Percentiles rank a stretch among this genome's conserved stretches.
Conservation (phyloP, 2,329 filamentous ascomycete species). For the Colletotrichum phormii region DNA sequence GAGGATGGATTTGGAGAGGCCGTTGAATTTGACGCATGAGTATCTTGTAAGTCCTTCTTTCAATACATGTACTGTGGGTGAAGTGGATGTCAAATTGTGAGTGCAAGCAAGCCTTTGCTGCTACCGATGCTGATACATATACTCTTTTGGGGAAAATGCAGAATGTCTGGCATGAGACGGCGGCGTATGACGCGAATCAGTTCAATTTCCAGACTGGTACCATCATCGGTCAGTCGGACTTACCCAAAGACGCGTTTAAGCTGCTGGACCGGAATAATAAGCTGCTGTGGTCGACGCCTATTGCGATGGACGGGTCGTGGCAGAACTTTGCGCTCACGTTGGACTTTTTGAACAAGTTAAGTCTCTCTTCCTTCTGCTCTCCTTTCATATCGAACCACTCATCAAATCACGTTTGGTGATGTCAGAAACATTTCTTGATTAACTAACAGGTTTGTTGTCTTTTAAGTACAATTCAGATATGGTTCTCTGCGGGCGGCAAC, state of each 20-base stretch:
- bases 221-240: constrained; percentile 41
- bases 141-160: not conserved
- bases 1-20: constrained; percentile 45
- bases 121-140: too few species aligned
- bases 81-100: not conserved
- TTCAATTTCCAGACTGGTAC: constrained; percentile 51
- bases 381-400: too few species aligned
- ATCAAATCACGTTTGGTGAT: too few species aligned
- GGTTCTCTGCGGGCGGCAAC: constrained; percentile 32
- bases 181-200: constrained; percentile 51
- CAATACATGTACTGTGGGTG: too few species aligned
- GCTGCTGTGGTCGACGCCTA: constrained; percentile 36
- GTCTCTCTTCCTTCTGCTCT: not conserved
- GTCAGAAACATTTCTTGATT: not conserved
- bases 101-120: too few species aligned
- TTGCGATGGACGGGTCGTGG: constrained; percentile 34
- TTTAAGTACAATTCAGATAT: constrained; percentile 37
- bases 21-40: constrained; percentile 52
- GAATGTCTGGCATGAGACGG: constrained; percentile 52
- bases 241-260: constrained; percentile 33
- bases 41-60: constrained; percentile 42
- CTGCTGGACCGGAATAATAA: constrained; percentile 33
- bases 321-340: constrained; percentile 40
- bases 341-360: constrained; percentile 36
- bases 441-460: not conserved